Percentiles rank a stretch among this genome's conserved stretches.
These are phyloP conservation scores for Lepiota venenata DNA, from an alignment of 768 basidiomycete species.

Conservation along the genomic window DNA sequence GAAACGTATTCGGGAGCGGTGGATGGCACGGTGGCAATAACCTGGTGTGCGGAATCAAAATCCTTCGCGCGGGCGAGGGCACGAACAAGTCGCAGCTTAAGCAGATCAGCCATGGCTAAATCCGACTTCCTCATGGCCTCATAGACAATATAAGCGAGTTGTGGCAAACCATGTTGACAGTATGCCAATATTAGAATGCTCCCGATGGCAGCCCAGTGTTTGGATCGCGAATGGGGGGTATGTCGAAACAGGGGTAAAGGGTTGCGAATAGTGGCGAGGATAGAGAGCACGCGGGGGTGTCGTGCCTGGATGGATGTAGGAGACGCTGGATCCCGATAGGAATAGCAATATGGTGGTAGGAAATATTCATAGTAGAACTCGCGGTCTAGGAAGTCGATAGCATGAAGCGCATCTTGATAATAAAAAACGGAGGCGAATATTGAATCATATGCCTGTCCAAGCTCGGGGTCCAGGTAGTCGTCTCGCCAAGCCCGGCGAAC, in stretches of 20 bases:
- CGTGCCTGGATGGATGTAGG: constrained; percentile 7
- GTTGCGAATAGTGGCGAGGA: constrained; percentile 2
- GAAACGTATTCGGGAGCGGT: neutral
- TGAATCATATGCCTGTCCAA: neutral
- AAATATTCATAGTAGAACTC: constrained; percentile 9
- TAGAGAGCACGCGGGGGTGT: constrained; percentile 16
- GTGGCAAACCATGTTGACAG: constrained; percentile 7
- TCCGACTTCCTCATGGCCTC: constrained; percentile 14
- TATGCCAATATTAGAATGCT: constrained; percentile 5
- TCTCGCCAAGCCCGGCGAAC: neutral
- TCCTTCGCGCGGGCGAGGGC: constrained; percentile 5
- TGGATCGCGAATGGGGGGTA: neutral
- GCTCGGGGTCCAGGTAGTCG: neutral
- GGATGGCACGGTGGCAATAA: constrained; percentile 8
- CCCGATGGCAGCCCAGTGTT: neutral
- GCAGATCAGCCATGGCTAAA: constrained; percentile 19
- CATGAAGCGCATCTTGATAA: constrained; percentile 8
- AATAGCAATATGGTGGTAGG: constrained; percentile 7
- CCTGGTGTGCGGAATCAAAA: constrained; percentile 11
- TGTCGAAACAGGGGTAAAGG: neutral
- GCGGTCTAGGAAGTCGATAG: neutral
- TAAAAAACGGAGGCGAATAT: constrained; percentile 7
- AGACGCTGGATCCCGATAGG: neutral
- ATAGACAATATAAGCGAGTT: constrained; percentile 3
- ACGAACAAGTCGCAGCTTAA: constrained; percentile 8